A percentile compares a stretch with the other conserved stretches of the same genome.
Evolutionary conservation across 192 early-diverging fungal species (phyloP).

Genomic region (Entomortierella parvispora): DNA sequence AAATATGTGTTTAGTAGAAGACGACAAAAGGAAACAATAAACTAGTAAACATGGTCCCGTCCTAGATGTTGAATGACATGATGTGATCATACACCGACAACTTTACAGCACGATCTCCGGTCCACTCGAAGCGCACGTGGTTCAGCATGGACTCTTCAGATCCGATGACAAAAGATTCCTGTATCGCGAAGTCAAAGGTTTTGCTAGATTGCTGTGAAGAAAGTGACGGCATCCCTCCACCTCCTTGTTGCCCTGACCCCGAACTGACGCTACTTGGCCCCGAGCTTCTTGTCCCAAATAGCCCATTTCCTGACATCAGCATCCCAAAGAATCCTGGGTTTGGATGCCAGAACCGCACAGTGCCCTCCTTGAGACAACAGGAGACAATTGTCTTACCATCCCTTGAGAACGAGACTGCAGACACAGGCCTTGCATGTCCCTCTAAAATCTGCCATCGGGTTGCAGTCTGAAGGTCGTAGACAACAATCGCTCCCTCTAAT

Average conservation of each 20-base stretch:
- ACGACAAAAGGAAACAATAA: too few species aligned
- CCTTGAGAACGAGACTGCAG: constrained; percentile 78
- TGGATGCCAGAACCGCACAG: constrained; percentile 80
- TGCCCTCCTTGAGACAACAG: constrained; percentile 73
- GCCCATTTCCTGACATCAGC: constrained; percentile 56
- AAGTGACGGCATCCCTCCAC: constrained; percentile 15
- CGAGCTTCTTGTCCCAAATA: constrained; percentile 34
- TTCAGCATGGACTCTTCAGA: constrained; percentile 43
- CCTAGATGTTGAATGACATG: constrained; percentile 71
- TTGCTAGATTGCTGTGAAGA: constrained; percentile 58
- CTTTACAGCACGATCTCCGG: constrained; percentile 58
- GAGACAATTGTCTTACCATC: constrained; percentile 83
- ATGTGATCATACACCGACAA: constrained; percentile 59
- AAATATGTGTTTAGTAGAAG: too few species aligned
- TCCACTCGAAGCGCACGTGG: constrained; percentile 61
- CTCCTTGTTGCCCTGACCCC: constrained; percentile 2
- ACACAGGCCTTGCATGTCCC: constrained; percentile 74
- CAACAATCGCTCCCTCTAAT: constrained; percentile 74
- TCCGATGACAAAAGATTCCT: constrained; percentile 46
- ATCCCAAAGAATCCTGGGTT: constrained; percentile 77
- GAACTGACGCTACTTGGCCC: neutral
- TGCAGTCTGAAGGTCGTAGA: constrained; percentile 88
- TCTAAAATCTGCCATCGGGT: constrained; percentile 81
- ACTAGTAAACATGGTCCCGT: too few species aligned
- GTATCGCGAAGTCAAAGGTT: constrained; percentile 48